Base-by-base conservation (phyloP, 768 basidiomycete genomes). In the Mycena polygramma region DNA sequence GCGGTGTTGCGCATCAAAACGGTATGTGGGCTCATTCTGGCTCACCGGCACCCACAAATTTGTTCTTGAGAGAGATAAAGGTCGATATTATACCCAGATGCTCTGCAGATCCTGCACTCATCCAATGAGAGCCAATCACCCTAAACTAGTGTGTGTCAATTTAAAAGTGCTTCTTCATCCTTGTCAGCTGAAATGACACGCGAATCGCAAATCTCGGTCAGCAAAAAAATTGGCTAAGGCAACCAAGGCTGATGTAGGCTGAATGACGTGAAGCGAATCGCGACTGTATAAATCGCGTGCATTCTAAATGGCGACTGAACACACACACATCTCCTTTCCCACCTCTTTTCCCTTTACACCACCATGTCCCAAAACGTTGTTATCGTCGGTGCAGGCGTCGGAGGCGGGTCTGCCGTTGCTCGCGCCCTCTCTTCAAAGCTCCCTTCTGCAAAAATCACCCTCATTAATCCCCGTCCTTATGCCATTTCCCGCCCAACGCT, bases 391-490 rank as follows among this genome's bases (percentile, higher is more conserved):
- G 54, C 24, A 0, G 57, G 63, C 13, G 13, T 35, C 1, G 66
- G 57, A 15, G 43, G 53, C 0, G 66, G 66, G 2, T 43, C 66
- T 1, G 19, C 53, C 0, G 59, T 62, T 35, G 68, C 68, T 8
- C 54, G 61, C 48, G 26, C 68, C 1, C 61, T 72, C 36, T 57
- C 66, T 2, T 19, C 36, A 2, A 73, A 73, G 26, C 51, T 70
- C 10, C 65, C 60, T 11, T 24, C 55, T 4, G 72, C 68, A 30
- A 26, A 65, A 62, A 57, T 73, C 41, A 67, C 65, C 0, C 72
- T 73, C 55, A 73, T 89, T 57, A 82, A 77, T 48, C 73, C 81
- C 0, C 82, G 78, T 20, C 76, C 85, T 9, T 88, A 80, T 69
- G 76, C 75, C 61, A 66, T 88, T 19, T 75, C 83, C 63, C 79